Evolutionary conservation across 2,329 filamentous ascomycete species (phyloP).

Genomic region (Emergomyces pasteurianus): DNA sequence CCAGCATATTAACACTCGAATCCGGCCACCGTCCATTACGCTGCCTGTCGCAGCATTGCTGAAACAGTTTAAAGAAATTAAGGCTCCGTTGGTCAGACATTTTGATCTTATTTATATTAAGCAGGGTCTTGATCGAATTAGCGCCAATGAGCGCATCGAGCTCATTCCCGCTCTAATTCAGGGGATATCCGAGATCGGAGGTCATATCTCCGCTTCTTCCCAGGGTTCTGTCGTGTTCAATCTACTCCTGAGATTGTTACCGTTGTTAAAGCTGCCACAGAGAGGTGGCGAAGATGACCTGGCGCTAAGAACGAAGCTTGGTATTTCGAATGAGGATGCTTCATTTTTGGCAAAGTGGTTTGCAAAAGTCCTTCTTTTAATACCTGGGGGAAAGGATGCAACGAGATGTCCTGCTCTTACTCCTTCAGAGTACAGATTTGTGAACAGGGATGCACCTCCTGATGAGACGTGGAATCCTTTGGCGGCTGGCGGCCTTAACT

Average conservation of each 20-base stretch:
- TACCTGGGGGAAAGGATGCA: conserved; percentile 33
- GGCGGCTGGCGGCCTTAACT: conserved; percentile 48
- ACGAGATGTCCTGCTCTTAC: conserved; percentile 50
- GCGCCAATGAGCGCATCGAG: conserved; percentile 51
- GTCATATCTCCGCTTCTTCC: conserved; percentile 24
- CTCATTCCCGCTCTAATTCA: conserved; percentile 59
- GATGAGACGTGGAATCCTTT: conserved; percentile 50
- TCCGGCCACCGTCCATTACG: conserved; percentile 52
- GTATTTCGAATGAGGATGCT: conserved; percentile 59
- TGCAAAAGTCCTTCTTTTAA: conserved; percentile 62
- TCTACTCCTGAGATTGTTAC: conserved; percentile 63
- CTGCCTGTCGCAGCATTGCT: conserved; percentile 75
- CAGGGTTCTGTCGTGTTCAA: conserved; percentile 64
- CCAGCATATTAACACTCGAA: conserved; percentile 57
- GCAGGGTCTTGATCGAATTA: conserved; percentile 58
- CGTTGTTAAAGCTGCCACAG: conserved; percentile 53
- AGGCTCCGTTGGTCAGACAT: conserved; percentile 65
- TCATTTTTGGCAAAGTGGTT: conserved; percentile 63
- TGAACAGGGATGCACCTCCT: conserved; percentile 45
- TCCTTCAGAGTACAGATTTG: conserved; percentile 54
- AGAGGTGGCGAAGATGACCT: conserved; percentile 70
- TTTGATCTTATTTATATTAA: conserved; percentile 84
- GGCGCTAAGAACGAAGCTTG: conserved; percentile 52
- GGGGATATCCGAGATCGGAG: conserved; percentile 39
- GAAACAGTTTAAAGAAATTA: conserved; percentile 75